Conservation (phyloP, 2,329 filamentous ascomycete species). For the Epichloe hybrida region DNA sequence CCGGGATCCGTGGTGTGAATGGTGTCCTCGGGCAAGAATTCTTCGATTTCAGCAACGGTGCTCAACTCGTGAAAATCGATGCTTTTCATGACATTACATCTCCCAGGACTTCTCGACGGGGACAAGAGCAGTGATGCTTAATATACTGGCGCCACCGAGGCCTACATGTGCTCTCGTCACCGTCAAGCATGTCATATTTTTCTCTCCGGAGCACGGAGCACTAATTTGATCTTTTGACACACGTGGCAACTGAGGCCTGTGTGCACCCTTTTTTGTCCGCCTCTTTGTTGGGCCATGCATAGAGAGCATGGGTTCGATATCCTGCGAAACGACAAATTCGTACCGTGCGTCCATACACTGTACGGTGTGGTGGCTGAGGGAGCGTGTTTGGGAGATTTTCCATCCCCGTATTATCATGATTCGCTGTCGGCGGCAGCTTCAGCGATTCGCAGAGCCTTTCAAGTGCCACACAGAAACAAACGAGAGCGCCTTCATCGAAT, state of each 20-base stretch:
- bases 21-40: slow-evolving; percentile 1
- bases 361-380: neutral
- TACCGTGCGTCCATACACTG: neutral
- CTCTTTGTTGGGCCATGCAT: neutral
- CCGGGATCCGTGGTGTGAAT: neutral
- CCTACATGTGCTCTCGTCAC: neutral
- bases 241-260: slow-evolving; percentile 1
- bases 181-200: neutral
- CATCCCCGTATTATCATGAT: too few species aligned
- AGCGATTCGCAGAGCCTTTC: too few species aligned
- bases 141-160: neutral
- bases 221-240: neutral
- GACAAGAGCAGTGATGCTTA: neutral
- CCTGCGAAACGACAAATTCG: neutral
- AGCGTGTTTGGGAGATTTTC: too few species aligned
- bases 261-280: neutral
- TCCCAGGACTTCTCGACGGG: too few species aligned
- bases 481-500: too few species aligned
- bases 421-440: too few species aligned
- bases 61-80: neutral
- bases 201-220: too few species aligned
- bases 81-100: neutral
- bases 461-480: too few species aligned
- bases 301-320: neutral
- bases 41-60: neutral